phyloP scores from a whole-genome alignment of 192 early-diverging fungal genomes.

The Backusella luteola region DNA sequence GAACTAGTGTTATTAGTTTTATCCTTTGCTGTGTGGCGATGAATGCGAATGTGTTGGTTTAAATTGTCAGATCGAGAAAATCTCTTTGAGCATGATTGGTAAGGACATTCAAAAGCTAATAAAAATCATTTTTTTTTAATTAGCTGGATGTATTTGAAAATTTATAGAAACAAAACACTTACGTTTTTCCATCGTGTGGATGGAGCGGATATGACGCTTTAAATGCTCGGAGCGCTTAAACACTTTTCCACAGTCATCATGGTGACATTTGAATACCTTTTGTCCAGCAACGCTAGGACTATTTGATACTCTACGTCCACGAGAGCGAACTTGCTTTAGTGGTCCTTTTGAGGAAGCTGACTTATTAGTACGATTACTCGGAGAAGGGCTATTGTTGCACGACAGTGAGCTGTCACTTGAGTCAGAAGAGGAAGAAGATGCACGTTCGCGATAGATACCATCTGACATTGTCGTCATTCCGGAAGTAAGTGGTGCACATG shows the following conservation, averaged over 20 bases:
- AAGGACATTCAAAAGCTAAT: slow-evolving; percentile 54
- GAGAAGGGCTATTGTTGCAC: not conserved
- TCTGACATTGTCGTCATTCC: not conserved
- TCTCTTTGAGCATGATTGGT: slow-evolving; percentile 52
- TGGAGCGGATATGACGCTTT: slow-evolving; percentile 58
- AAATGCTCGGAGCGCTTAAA: slow-evolving; percentile 61
- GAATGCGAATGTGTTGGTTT: slow-evolving; percentile 58
- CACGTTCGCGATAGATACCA: not conserved
- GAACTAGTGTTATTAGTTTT: not conserved
- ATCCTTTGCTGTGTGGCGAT: slow-evolving; percentile 54
- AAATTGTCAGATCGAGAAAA: slow-evolving; percentile 60
- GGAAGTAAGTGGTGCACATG: not conserved
- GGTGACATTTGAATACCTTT: slow-evolving; percentile 55
- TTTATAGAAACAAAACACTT: slow-evolving; percentile 31
- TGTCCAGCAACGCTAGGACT: slow-evolving; percentile 42
- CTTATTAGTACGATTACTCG: slow-evolving; percentile 5
- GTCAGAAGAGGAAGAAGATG: slow-evolving; percentile 8
- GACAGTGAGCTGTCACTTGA: slow-evolving; percentile 7
- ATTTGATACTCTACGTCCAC: slow-evolving; percentile 51
- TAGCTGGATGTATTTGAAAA: not conserved
- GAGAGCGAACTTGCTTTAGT: slow-evolving; percentile 32
- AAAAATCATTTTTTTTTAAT: not conserved
- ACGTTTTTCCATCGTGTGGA: slow-evolving; percentile 62
- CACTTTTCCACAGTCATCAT: slow-evolving; percentile 53
- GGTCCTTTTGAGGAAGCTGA: not conserved